These are phyloP conservation scores for Fusarium pilosicola DNA, from an alignment of 2,329 filamentous ascomycete species.

Conservation along the genomic window DNA sequence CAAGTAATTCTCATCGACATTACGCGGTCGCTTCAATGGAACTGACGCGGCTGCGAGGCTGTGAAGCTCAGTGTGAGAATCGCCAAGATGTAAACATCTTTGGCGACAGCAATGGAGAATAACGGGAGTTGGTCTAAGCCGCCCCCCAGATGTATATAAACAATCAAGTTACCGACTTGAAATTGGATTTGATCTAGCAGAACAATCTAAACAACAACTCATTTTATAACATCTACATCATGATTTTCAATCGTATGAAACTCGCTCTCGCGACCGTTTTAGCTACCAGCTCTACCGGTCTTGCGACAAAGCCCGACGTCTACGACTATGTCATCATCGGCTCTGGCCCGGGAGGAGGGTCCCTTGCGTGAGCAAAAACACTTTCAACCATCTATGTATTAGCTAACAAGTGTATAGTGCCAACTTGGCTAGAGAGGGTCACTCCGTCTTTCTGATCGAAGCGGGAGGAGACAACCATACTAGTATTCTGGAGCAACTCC, in stretches of 20 bases:
- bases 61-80: not conserved
- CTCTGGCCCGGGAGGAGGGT: not conserved
- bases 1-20: too few species aligned
- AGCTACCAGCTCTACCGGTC: not conserved
- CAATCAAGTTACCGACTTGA: accelerated
- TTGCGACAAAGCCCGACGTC: not conserved
- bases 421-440: not conserved
- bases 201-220: not conserved
- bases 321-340: conserved; percentile 14
- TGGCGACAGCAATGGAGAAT: accelerated
- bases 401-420: not conserved
- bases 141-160: accelerated
- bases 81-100: not conserved
- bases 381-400: accelerated
- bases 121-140: not conserved
- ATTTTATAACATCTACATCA: not conserved
- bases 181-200: not conserved
- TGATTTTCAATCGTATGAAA: not conserved
- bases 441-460: conserved; percentile 8
- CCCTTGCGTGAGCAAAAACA: not conserved
- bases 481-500: not conserved
- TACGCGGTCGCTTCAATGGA: not conserved
- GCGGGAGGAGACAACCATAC: conserved; percentile 4
- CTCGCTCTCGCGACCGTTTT: not conserved
- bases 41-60: not conserved